Evolutionary conservation across 2,329 filamentous ascomycete genomes (phyloP).

Genomic region (Rhytidhysteron rufulum): DNA sequence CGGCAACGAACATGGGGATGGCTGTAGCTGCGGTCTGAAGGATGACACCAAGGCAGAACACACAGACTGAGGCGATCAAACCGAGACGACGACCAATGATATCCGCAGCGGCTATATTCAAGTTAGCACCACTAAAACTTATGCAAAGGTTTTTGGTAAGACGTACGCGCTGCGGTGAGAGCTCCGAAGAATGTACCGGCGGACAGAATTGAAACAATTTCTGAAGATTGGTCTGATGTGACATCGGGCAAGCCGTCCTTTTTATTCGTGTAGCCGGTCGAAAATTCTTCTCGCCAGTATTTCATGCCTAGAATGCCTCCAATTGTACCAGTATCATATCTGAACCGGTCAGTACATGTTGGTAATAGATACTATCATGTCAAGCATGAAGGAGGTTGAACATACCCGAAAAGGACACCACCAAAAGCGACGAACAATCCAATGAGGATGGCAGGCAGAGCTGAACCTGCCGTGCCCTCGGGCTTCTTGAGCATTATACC

Average conservation of each 20-base stretch:
- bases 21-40: constrained; percentile 34
- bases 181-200: constrained; percentile 75
- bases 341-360: constrained; percentile 17
- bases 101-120: constrained; percentile 56
- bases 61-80: constrained; percentile 33
- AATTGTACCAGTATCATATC: constrained; percentile 38
- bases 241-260: constrained; percentile 36
- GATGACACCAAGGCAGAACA: constrained; percentile 39
- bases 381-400: background rate
- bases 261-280: constrained; percentile 30
- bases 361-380: background rate
- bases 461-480: constrained; percentile 64
- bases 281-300: constrained; percentile 63
- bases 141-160: background rate
- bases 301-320: constrained; percentile 67
- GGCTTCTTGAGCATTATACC: constrained; percentile 57
- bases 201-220: constrained; percentile 79
- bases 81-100: constrained; percentile 66
- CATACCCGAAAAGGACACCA: constrained; percentile 40
- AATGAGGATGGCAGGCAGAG: constrained; percentile 34
- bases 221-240: constrained; percentile 55
- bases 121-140: background rate
- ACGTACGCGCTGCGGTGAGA: constrained; percentile 59
- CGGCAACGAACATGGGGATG: constrained; percentile 36
- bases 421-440: constrained; percentile 46